Evolutionary conservation across 2,329 filamentous ascomycete genomes (phyloP), one percentile per base, ranked within the genome.

Genomic region (Pseudogymnoascus sp.): DNA sequence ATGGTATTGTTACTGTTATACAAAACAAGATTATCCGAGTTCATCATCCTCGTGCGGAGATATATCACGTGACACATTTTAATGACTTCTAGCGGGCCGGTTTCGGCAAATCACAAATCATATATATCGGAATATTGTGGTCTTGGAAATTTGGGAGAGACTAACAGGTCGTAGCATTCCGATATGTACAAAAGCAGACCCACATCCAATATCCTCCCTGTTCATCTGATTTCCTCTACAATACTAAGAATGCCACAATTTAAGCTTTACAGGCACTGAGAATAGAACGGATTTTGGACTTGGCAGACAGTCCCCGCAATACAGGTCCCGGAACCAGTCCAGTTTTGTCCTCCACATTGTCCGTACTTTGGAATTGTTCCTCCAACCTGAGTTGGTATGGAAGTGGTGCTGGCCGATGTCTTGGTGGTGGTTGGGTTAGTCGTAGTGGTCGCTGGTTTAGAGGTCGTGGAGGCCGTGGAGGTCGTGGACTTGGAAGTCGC

Each of bases 291-390:
- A 7, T 56, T 56, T 12, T 56, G 50, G 28, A 56, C 50, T 56
- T 56, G 26, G 28, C 50, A 56, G 28, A 22, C 28, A 14, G 50
- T 8, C 28, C 50, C 50, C 16, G 50, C 16, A 19, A 56, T 12
- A 33, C 50, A 56, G 50, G 50, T 56, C 11, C 50, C 50, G 11
- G 50, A 56, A 8, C 50, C 50, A 19, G 50, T 33, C 50, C 50
- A 56, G 16, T 33, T 33, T 33, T 16, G 4, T 12, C 50, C 50
- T 19, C 50, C 50, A 31, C 50, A 56, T 19, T 60, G 35, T 11
- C 28, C 43, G 14, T 62, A 66, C 46, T 64, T 62, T 8, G 59
- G 16, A 37, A 66, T 60, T 5, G 61, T 35, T 10, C 50, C 50
- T 16, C 50, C 28, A 7, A 16, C 16, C 28, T 56, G 28, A 7